Percentiles rank a stretch among this genome's conserved stretches.
phyloP scores from a whole-genome alignment of 805 yeast species.

The Candida tibetensis region DNA sequence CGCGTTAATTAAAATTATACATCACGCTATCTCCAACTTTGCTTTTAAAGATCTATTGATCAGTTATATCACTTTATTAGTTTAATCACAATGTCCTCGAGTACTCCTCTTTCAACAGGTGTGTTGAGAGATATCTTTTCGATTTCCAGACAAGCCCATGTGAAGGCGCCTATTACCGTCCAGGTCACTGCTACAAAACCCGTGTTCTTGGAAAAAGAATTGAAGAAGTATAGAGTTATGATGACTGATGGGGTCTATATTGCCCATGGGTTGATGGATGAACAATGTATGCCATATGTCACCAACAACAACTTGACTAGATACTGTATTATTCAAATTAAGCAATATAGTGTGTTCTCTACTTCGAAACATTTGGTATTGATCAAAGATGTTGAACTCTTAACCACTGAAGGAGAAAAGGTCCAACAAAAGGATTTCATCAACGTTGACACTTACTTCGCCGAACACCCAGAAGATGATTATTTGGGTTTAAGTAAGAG shows the following conservation, averaged over 20 bases:
- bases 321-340: conserved; percentile 39
- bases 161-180: conserved; percentile 26
- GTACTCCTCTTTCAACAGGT: conserved; percentile 11
- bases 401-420: conserved; percentile 36
- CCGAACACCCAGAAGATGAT: conserved; percentile 57
- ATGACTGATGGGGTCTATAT: conserved; percentile 38
- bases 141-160: conserved; percentile 12
- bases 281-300: conserved; percentile 42
- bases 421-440: conserved; percentile 34
- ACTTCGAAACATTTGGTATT: conserved; percentile 48
- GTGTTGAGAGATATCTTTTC: conserved; percentile 18
- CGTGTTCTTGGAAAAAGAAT: conserved; percentile 31
- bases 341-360: conserved; percentile 44
- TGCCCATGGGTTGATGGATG: conserved; percentile 38
- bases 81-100: conserved; percentile 3
- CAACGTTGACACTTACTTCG: conserved; percentile 56
- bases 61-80: neutral
- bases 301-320: conserved; percentile 45
- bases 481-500: conserved; percentile 16
- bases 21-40: neutral
- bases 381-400: conserved; percentile 45
- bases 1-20: conserved; percentile 7
- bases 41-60: neutral
- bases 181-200: conserved; percentile 36
- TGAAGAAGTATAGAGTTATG: conserved; percentile 28